These are phyloP conservation scores for Penicillium sp. DNA, from an alignment of 2,329 filamentous ascomycete species.

Conservation along the genomic window DNA sequence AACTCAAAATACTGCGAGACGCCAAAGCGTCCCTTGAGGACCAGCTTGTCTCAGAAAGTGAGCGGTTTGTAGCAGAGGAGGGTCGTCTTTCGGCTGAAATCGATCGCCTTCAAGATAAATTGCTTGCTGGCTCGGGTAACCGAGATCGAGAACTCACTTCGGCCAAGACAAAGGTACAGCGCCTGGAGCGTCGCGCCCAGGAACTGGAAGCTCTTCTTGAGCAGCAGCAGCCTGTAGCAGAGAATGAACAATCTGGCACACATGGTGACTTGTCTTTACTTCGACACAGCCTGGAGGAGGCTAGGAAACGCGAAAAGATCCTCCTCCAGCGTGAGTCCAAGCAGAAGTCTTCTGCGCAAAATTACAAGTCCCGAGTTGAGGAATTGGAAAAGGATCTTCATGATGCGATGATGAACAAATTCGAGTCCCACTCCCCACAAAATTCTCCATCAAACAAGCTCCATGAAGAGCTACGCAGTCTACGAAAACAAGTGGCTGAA, in stretches of 20 bases:
- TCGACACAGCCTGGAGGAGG: constrained; percentile 61
- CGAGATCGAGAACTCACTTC: constrained; percentile 50
- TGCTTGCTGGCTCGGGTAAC: constrained; percentile 41
- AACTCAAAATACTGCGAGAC: constrained; percentile 64
- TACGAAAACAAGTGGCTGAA: constrained; percentile 61
- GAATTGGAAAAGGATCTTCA: constrained; percentile 68
- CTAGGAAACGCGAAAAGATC: constrained; percentile 66
- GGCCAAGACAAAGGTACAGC: constrained; percentile 62
- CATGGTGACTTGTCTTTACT: constrained; percentile 58
- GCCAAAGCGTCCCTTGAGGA: constrained; percentile 64
- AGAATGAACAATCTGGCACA: constrained; percentile 35
- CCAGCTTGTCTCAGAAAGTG: constrained; percentile 65
- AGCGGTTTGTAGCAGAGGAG: constrained; percentile 66
- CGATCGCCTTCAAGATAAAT: constrained; percentile 53
- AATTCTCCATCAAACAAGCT: constrained; percentile 49
- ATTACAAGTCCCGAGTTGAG: constrained; percentile 63
- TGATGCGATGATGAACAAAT: constrained; percentile 57
- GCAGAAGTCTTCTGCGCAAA: constrained; percentile 62
- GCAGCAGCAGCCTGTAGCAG: constrained; percentile 53
- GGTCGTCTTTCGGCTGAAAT: constrained; percentile 56
- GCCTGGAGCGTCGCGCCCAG: constrained; percentile 59
- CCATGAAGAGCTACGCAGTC: constrained; percentile 56
- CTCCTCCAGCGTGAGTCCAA: constrained; percentile 64
- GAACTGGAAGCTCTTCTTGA: constrained; percentile 55
- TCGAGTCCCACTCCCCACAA: constrained; percentile 53